Evolutionary conservation across 1,284 basidiomycete genomes (phyloP), one percentile per base, ranked within the genome.

Genomic region (Cutaneotrichosporon dermatis): DNA sequence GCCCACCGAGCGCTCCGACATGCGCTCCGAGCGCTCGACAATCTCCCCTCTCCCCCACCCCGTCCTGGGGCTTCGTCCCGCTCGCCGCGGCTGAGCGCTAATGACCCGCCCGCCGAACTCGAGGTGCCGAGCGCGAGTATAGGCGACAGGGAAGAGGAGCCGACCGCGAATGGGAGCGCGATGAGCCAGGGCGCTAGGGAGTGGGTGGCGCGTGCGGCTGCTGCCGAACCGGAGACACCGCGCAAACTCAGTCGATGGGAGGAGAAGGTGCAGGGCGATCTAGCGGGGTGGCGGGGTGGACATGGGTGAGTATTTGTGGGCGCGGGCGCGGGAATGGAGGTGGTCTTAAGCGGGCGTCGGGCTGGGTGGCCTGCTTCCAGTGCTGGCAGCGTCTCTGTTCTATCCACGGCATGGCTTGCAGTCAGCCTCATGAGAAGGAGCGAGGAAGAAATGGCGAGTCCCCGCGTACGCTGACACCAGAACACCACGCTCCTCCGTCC

Each of bases 221-320:
- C 25, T 25, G 25, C 25, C 25, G 46, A 49, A 12, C 25, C 46
- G 13, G 46, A 49, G 46, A 48, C 51, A n/a, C 55, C 58, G 5
- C 58, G 56, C n/a, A 62, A 65, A 49, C 58, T 62, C 6, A 51
- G 53, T 37, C 51, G 63, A 25, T 70, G 69, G 66, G 63, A 64
- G 42, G 68, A 67, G 43, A 76, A 76, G 59, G 66, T 75, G 4
- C 58, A 69, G 49, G 59, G 62, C 42, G 75, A 76, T 55, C 51
- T 74, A 10, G 57, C 61, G 7, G 75, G 73, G 2, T 76, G 75
- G 75, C 64, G 75, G 39, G 73, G 72, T 6, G 75, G 75, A 8
- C 58, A 71, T 60, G 73, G 75, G 74, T 74, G 59, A 61, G 73
- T 69, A 33, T 9, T 3, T 25, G 25, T 25, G 25, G 25, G 25